These are phyloP conservation scores for Halenospora varia DNA, from an alignment of 495 filamentous ascomycete genomes.

Conservation along the genomic window DNA sequence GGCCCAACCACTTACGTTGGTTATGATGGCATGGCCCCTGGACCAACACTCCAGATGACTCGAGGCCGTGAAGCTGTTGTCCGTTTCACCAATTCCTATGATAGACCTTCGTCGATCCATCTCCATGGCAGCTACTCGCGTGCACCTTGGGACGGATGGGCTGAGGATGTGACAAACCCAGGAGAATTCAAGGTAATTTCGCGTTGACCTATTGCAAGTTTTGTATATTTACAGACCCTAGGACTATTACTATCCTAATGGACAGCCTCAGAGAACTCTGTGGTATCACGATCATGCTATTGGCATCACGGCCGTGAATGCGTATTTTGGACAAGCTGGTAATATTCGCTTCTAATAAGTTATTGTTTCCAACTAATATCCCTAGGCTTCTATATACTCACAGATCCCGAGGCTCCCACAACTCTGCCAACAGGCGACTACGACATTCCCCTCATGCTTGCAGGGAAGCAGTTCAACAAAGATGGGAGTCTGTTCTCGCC, in stretches of 20 bases:
- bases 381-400: constrained; percentile 15
- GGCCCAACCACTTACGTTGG: not conserved
- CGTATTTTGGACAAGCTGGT: constrained; percentile 49
- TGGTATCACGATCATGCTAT: constrained; percentile 58
- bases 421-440: constrained; percentile 42
- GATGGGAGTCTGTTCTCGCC: constrained; percentile 43
- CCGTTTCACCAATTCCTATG: not conserved
- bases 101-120: constrained; percentile 37
- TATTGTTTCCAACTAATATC: not conserved
- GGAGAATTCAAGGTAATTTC: constrained; percentile 55
- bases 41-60: constrained; percentile 1
- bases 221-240: no score
- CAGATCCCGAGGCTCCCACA: constrained; percentile 36
- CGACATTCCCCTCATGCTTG: constrained; percentile 49
- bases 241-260: constrained; percentile 59
- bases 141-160: constrained; percentile 50
- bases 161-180: constrained; percentile 42
- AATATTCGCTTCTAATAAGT: no score
- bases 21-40: not conserved
- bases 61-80: not conserved
- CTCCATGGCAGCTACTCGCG: constrained; percentile 48
- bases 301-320: constrained; percentile 43
- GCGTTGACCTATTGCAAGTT: no score
- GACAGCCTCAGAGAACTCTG: constrained; percentile 41
- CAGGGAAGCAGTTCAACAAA: constrained; percentile 44